Conservation (phyloP, 139 green algal genomes). For the Chlamydomonas incerta region DNA sequence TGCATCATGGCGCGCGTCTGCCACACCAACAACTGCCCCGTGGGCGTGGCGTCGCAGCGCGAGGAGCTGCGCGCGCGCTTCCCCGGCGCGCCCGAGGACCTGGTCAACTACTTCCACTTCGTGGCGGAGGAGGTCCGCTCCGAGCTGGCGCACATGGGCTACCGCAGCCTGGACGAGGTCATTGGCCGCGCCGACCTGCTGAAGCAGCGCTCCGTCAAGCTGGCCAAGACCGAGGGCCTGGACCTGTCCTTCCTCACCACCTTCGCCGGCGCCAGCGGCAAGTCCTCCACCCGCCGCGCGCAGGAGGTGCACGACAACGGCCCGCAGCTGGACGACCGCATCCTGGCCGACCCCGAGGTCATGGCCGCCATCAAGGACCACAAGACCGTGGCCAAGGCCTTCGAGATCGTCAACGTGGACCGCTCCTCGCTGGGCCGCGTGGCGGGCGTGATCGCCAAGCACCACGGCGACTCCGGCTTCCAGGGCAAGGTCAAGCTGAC, state of each 20-base stretch:
- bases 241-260: conserved; percentile 96
- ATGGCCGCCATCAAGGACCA: conserved; percentile 59
- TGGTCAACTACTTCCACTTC: conserved; percentile 99
- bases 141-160: conserved; percentile 86
- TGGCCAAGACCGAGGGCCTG: conserved; percentile 93
- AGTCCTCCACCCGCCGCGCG: conserved; percentile 54
- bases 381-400: conserved; percentile 56
- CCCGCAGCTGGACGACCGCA: conserved; percentile 90
- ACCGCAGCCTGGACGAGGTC: conserved; percentile 90
- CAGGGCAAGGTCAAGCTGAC: conserved; percentile 80
- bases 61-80: conserved; percentile 98
- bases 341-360: conserved; percentile 90
- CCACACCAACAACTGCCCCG: conserved; percentile 99
- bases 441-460: conserved; percentile 84
- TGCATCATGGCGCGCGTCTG: conserved; percentile 99
- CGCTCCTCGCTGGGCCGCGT: conserved; percentile 84
- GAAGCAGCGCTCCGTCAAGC: conserved; percentile 65
- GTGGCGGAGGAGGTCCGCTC: conserved; percentile 90
- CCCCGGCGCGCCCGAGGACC: conserved; percentile 90
- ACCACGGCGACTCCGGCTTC: conserved; percentile 90
- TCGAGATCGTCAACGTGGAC: conserved; percentile 91
- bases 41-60: conserved; percentile 96
- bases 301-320: conserved; percentile 84
- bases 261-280: conserved; percentile 67
- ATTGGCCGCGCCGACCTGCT: conserved; percentile 89